Base-by-base conservation (phyloP, 2,329 filamentous ascomycete genomes). In the Alternaria arborescens region DNA sequence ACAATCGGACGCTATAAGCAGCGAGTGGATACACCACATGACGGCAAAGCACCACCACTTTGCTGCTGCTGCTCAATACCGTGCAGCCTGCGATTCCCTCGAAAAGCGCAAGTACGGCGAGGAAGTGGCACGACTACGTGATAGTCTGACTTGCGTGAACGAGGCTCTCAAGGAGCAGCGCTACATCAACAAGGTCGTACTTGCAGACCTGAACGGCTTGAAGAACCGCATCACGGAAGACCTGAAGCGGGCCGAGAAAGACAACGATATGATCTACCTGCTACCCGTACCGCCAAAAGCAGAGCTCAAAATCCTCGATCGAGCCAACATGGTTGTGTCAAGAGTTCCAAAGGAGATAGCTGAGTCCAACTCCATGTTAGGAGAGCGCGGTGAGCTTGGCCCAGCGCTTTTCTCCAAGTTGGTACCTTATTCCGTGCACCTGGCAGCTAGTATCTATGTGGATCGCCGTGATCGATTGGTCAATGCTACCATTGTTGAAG, bases 1-100 rank as follows among this genome's bases (percentile, higher is more conserved):
- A 75, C 92, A 93, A 78, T 97, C 93, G 64, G 90, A 97, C 71
- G 89, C 92, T 16, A 89, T 98, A 68, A 95, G 92, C 76, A 94
- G 91, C 57, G 91, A 95, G 64, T 98, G 94, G 95, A 97, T 99
- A 69, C 94, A 98, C 78, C 94, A 98, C 76, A 94, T 96, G 86
- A 94, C 91, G 26, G 95, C 94, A 6, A 99, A 98, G 77, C 94
- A 98, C 74, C 92, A 97, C 74, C 95, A 98, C 78, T 98, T 99
- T 80, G 94, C 94, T 1, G 94, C 93, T 0, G 95, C 95, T 0
- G 95, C 95, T 0, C 95, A 99, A 76, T 98, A 94, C 71, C 86
- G 95, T 14, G 93, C 94, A 26, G 93, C 95, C 0, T 90, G 93
- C 65, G 94, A 97, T 73, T 95, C 92, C 69, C 78, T 99, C 14